Evolutionary conservation across 2,329 filamentous ascomycete genomes (phyloP), one percentile per base, ranked within the genome.

Genomic region (Coniochaeta prunicola): DNA sequence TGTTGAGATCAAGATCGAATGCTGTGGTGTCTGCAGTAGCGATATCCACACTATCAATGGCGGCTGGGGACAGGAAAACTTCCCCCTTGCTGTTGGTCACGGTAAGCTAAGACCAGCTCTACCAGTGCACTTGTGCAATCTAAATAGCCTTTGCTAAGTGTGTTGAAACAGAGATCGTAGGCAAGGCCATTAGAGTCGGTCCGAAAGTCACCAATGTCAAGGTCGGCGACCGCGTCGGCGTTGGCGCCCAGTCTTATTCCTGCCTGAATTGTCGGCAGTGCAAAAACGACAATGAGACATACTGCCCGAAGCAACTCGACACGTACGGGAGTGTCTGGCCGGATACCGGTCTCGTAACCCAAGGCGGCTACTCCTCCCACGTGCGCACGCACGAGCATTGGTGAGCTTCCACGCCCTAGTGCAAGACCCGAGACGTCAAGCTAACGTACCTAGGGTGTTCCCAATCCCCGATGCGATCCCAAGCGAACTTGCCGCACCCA

Each of bases 1-100:
- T 68, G 79, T 90, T 65, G 87, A 90, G 66, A 82, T 91, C 69
- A 85, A 88, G 73, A 85, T 91, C 66, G 81, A 87, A 63, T 83
- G 80, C 60, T 88, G 86, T 67, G 86, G 86, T 67, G 75, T 85
- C 36, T 85, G 83, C 66, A 81, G 82, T 57, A 81, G 76, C 59
- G 82, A 85, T 65, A 74, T 85, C 19, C 82, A 84, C 68, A 83
- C 80, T 19, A 74, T 84, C 61, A 80, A 72, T 58, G 78, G 79
- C 59, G 79, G 80, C 60, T 83, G 80, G 80, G 78, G 80, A 1
- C 65, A 67, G 62, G 75, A 68, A 50, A 59, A 71, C 48, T 72
- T 73, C 0, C 78, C 79, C 3, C 68, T 83, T 40, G 81, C 79
- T 54, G 80, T 83, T 4, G 84, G 83, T 55, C 84, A 85, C 66